A percentile compares a stretch with the other conserved stretches of the same genome.
Evolutionary conservation across 768 basidiomycete genomes (phyloP).

Genomic region (Boletus coccyginus): DNA sequence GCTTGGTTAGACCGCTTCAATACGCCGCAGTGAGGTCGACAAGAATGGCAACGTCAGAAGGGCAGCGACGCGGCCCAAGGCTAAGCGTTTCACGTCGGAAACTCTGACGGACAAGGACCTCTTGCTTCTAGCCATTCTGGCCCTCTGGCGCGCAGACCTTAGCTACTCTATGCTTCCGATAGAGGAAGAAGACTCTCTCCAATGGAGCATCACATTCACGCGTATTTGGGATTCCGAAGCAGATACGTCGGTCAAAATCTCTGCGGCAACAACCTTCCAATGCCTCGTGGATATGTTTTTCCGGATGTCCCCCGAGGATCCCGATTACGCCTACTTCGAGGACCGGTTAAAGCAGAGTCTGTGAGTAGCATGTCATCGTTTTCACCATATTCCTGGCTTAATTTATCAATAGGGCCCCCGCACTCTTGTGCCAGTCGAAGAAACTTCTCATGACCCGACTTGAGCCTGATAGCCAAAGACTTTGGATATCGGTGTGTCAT

Average conservation of each 20-base stretch:
- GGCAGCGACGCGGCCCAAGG: slow-evolving; percentile 55
- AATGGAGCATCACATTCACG: slow-evolving; percentile 47
- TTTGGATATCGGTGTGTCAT: slow-evolving; percentile 66
- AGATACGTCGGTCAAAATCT: slow-evolving; percentile 65
- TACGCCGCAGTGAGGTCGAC: slow-evolving; percentile 62
- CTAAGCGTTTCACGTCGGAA: slow-evolving; percentile 54
- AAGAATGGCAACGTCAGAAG: slow-evolving; percentile 53
- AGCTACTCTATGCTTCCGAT: slow-evolving; percentile 52
- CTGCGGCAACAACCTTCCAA: slow-evolving; percentile 50
- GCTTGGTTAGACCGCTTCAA: slow-evolving; percentile 42
- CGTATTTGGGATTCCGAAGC: slow-evolving; percentile 61
- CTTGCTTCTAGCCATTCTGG: slow-evolving; percentile 63
- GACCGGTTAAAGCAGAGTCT: slow-evolving; percentile 46
- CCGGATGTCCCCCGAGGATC: slow-evolving; percentile 39
- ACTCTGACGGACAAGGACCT: slow-evolving; percentile 67
- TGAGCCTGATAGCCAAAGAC: slow-evolving; percentile 59
- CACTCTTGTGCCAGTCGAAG: slow-evolving; percentile 46
- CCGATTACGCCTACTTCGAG: slow-evolving; percentile 35
- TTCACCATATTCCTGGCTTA: not conserved
- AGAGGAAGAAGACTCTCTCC: slow-evolving; percentile 37
- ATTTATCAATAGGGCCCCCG: slow-evolving; percentile 16
- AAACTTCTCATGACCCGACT: slow-evolving; percentile 59
- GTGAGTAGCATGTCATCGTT: slow-evolving; percentile 35
- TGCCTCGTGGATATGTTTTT: slow-evolving; percentile 44
- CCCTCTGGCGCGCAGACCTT: slow-evolving; percentile 61